A percentile compares a stretch with the other conserved stretches of the same genome.
phyloP scores from a whole-genome alignment of 2,329 filamentous ascomycete species.

The Fusarium sacchari region DNA sequence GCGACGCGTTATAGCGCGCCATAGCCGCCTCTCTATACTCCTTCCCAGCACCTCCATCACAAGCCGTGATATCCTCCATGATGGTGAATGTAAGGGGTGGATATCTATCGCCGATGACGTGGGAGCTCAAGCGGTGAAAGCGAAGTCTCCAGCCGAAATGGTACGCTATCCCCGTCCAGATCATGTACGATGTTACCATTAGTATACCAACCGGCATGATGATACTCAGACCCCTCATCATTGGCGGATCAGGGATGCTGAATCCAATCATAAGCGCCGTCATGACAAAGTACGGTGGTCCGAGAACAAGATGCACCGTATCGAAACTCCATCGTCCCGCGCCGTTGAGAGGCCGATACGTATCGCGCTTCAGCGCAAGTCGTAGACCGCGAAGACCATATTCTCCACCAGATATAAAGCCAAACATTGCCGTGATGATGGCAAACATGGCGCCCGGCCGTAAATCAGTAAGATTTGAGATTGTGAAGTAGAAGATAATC shows the following conservation, averaged over 20 bases:
- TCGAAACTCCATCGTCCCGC: constrained; percentile 27
- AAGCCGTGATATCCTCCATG: constrained; percentile 30
- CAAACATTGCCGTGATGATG: constrained; percentile 59
- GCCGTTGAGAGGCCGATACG: constrained; percentile 2
- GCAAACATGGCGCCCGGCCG: constrained; percentile 50
- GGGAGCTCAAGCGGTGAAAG: constrained; percentile 20
- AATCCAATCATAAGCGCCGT: constrained; percentile 33
- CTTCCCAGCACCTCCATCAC: constrained; percentile 20
- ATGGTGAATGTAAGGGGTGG: constrained; percentile 21
- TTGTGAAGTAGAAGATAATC: constrained; percentile 57
- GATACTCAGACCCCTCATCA: constrained; percentile 29
- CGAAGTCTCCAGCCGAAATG: constrained; percentile 19
- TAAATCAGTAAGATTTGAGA: constrained; percentile 46
- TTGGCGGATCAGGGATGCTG: constrained; percentile 26
- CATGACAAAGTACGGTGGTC: constrained; percentile 28
- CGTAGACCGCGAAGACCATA: constrained; percentile 46
- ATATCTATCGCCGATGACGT: constrained; percentile 7
- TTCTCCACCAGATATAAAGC: constrained; percentile 57
- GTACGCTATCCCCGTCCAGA: constrained; percentile 20
- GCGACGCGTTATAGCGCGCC: constrained; percentile 21
- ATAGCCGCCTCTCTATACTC: constrained; percentile 22
- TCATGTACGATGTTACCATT: constrained; percentile 29
- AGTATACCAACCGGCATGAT: constrained; percentile 31
- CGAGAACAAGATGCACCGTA: constrained; percentile 23
- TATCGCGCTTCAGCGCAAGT: constrained; percentile 13